Evolutionary conservation across 768 basidiomycete genomes (phyloP), one percentile per base, ranked within the genome.

Genomic region (Agaricus sinodeliciosus): DNA sequence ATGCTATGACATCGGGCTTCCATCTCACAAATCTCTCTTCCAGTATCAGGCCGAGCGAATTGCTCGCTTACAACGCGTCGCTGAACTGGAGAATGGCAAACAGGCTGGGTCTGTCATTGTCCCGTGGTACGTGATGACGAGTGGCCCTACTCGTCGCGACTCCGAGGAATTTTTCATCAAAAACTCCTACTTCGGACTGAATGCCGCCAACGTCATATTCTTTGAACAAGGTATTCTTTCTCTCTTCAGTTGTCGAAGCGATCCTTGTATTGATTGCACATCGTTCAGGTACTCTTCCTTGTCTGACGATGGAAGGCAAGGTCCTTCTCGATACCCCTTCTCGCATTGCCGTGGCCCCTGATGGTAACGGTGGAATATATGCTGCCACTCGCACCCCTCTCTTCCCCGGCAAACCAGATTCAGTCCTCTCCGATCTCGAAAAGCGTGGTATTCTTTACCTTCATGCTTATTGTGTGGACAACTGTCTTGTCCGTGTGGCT

Each of bases 71-170:
- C 90, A 95, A 69, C 72, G 72, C 28, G 66, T 95, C 48, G 93
- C 92, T 0, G 84, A 81, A 65, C 64, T 76, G 35, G 72, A 79
- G 56, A 65, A 61, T 45, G 64, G 68, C 36, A 82, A 82, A 61
- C 69, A 78, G 13, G 64, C 69, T 15, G 81, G 79, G 45, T 79
- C 81, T 0, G 88, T 91, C 49, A 67, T 81, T 48, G 82, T 98
- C 52, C 90, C 91, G 35, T 98, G 96, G 96, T 98, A 97, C 72
- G 84, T 99, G 63, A 99, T 99, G 96, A 98, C 95, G 52, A 94
- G 90, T 64, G 94, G 94, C 19, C 96, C 95, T 36, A 99, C 96
- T 34, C 82, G 93, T 58, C 74, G 70, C 37, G 88, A 86, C 34
- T 98, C 96, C 19, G 89, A 91, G 67, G 72, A 71, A 25, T 98